Evolutionary conservation across 2,329 filamentous ascomycete species (phyloP), one percentile per base, ranked within the genome.

Genomic region (Pseudopithomyces maydicus): DNA sequence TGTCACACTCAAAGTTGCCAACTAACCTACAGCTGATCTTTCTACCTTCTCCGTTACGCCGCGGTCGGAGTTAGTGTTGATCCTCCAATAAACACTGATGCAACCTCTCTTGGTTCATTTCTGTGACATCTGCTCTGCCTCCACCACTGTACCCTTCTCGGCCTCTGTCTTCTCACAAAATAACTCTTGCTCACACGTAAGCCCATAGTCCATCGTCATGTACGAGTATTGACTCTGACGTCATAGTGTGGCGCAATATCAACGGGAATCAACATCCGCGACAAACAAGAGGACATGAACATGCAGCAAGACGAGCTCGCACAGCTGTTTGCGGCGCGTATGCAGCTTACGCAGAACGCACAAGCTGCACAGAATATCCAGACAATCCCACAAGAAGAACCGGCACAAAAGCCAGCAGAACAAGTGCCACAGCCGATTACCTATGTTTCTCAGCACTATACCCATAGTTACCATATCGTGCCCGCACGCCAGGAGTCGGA

Each of bases 391-490:
- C 44, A 55, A 46, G 52, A 57, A 51, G 56, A 65, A 43, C 51
- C 44, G 48, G 49, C 49, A 36, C 59, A 62, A 44, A 49, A 63
- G 42, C 57, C 60, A 45, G 58, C 58, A 39, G 65, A 68, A 42
- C 62, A 65, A 38, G 64, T 55, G 54, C 69, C 66, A 42, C 74
- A 81, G 52, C 78, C 82, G 20, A 88, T 91, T 61, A 81, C 84
- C 60, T 96, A 95, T 78, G 86, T 90, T 65, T 90, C 90, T 10
- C 88, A 91, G 70, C 92, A 96, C 75, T 96, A 96, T 75, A 89
- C 89, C 62, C 91, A 93, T 71, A 92, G 91, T 8, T 81, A 89
- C 43, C 91, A 96, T 72, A 72, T 88, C 59, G 80, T 63, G 5
- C 69, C 73, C 72, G 56, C 65, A 38, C 65, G 66, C 8, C 64